Evolutionary conservation across 768 basidiomycete species (phyloP).

Genomic region (Rhodotorula paludigena): DNA sequence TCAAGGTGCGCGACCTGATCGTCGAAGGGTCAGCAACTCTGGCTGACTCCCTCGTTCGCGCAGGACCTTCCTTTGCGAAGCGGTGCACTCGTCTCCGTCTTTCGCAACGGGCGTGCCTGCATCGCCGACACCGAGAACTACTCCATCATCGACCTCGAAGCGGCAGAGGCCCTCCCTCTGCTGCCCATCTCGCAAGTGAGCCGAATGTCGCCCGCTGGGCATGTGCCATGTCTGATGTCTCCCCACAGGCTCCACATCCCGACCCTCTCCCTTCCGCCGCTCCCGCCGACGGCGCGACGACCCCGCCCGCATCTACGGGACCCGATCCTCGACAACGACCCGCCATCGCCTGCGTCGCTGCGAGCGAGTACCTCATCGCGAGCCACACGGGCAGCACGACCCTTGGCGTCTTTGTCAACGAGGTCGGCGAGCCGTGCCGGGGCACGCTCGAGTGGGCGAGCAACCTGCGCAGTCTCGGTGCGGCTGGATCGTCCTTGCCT

Average conservation of each 20-base stretch:
- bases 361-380: conserved; percentile 76
- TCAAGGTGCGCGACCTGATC: conserved; percentile 32
- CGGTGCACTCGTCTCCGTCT: conserved; percentile 52
- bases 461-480: conserved; percentile 71
- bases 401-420: conserved; percentile 78
- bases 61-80: conserved; percentile 40
- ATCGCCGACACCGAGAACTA: conserved; percentile 69
- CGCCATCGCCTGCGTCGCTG: conserved; percentile 66
- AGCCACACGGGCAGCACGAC: conserved; percentile 77
- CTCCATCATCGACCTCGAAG: conserved; percentile 72
- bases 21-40: too few species aligned
- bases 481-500: neutral
- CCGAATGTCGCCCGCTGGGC: too few species aligned
- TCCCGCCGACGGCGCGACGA: neutral
- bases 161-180: conserved; percentile 63
- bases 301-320: neutral
- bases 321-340: conserved; percentile 52
- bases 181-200: conserved; percentile 69
- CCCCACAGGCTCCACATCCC: conserved; percentile 44
- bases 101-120: conserved; percentile 63
- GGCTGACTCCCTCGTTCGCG: neutral
- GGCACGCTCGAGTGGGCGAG: conserved; percentile 81
- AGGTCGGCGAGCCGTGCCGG: conserved; percentile 78
- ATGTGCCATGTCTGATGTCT: too few species aligned
- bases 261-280: conserved; percentile 42